Percentiles rank a stretch among this genome's conserved stretches.
phyloP scores from a whole-genome alignment of 2,329 filamentous ascomycete genomes.

The Hymenoscyphus albidus region DNA sequence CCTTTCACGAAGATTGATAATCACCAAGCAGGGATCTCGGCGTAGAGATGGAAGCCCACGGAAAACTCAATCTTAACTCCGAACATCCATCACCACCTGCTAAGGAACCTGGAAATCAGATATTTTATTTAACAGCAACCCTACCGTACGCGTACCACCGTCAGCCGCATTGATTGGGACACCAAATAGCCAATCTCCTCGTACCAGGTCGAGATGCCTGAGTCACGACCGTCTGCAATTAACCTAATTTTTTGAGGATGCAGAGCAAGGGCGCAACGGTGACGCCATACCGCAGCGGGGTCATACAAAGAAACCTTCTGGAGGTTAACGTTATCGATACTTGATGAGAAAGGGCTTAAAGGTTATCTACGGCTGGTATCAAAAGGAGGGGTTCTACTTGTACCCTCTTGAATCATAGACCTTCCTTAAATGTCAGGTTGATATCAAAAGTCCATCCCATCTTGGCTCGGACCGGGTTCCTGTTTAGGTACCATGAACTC shows the following conservation, averaged over 20 bases:
- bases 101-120: background rate
- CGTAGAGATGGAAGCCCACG: background rate
- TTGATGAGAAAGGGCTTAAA: background rate
- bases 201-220: background rate
- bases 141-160: background rate
- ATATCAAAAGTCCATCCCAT: background rate
- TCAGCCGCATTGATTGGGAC: background rate
- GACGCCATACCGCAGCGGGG: background rate
- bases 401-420: background rate
- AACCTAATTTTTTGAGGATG: background rate
- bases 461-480: background rate
- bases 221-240: background rate
- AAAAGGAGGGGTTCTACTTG: background rate
- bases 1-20: slow-evolving; percentile 2
- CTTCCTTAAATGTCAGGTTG: background rate
- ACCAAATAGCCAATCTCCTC: background rate
- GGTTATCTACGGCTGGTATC: background rate
- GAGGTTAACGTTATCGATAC: background rate
- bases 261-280: background rate
- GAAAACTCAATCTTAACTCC: slow-evolving; percentile 1
- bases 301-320: background rate
- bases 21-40: slow-evolving; percentile 1
- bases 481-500: background rate
- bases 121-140: background rate
- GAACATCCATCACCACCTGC: background rate